Base-by-base conservation (phyloP, 805 yeast genomes). In the Metschnikowia colocasiae region DNA sequence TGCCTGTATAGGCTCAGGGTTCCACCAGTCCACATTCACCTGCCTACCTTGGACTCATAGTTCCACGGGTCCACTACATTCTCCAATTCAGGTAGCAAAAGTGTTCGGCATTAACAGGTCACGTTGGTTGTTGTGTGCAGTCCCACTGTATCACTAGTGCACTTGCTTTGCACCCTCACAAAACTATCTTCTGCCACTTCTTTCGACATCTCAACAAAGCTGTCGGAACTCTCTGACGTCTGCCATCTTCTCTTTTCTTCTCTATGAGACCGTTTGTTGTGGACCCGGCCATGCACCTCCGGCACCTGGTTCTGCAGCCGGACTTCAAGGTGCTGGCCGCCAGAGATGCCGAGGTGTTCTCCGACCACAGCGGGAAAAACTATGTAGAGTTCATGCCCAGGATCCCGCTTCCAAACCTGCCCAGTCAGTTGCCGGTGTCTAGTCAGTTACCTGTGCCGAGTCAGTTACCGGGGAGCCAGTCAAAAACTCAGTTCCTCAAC, bases 281-380 rank as follows among this genome's bases (percentile, higher is more conserved):
- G 20, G 43, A 18, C 29, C 26, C 29, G 20, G 36, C 23, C 19
- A 20, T 31, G 29, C 36, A 40, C n/a, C 20, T 40, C 36, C 36
- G 43, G 16, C 43, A 40, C 37, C 43, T 40, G 43, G 22, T 40
- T 10, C 36, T 31, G 43, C 43, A 40, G 43, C 43, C 43, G 12
- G 43, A 40, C 20, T 16, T 40, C 27, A 40, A 40, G 36, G 40
- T 36, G 8, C 40, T 36, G 40, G 19, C 34, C 2, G 18, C 34
- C 26, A 10, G 34, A 27, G 34, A 27, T 3, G 15, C 19, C n/a
- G 20, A 27, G 23, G 22, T 26, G 8, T 16, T 16, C 23, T 26
- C 32, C 16, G 41, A 26, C 27, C 27, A n/a, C 32, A 27, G 19
- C 29, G 40, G 29, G 40, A 36, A 38, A 38, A 26, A 15, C 34